Evolutionary conservation across 1,284 basidiomycete species (phyloP), one percentile per base, ranked within the genome.

Genomic region (Neonothopanus nambi): DNA sequence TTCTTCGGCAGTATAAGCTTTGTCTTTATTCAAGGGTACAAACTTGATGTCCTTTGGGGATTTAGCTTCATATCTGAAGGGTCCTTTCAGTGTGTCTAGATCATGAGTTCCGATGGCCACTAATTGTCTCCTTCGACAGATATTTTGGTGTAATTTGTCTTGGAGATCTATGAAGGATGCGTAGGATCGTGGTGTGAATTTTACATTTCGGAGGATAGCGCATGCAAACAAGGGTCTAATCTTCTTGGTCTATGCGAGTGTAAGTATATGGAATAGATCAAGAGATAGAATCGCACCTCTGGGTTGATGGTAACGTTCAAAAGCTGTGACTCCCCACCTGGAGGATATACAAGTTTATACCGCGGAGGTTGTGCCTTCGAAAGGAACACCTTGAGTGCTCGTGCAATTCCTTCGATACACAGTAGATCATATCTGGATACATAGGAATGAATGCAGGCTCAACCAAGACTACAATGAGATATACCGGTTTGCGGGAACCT

Each of bases 101-200:
- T 99, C 97, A 65, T 99, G 97, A 2, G 97, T 99, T 54, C 97
- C 97, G 61, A 99, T 98, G 17, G 97, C 87, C 36, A 98, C 97
- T 39, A 99, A 84, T 63, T 91, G 92, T 54, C 97, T 79, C 61
- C 91, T 80, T 51, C 97, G 80, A 63, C 93, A 96, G 42, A 99
- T 81, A 70, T 99, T 99, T 66, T 95, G 91, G 69, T 99, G 97
- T 41, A 99, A 80, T 74, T 99, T 99, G 71, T 99, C 97, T 73
- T 99, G 97, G 17, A 98, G 76, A 67, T 98, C 97, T 66, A 99
- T 98, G 82, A 99, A 99, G 58, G 92, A 95, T 37, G 91, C 91
- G 68, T 99, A 99, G 49, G 91, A 94, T 54, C 85, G 80, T 37
- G 86, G 84, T 20, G 90, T 95, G 75, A 99, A 95, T 54, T 85